Evolutionary conservation across 345 rosid genomes (phyloP).

Genomic region (Eucalyptus marginata): DNA sequence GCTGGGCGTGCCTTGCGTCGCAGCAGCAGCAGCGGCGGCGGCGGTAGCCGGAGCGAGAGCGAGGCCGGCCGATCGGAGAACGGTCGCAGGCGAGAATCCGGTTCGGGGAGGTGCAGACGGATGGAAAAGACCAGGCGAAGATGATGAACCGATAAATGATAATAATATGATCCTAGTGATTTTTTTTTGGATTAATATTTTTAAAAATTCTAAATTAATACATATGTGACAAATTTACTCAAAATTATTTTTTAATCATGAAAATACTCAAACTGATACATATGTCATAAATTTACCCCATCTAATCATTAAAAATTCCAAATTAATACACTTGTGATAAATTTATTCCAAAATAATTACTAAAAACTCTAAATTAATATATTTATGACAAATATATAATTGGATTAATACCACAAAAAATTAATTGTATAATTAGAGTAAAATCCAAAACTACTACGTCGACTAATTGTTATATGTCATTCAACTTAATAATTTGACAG

Average conservation of each 20-base stretch:
- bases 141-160: neutral
- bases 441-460: fast-evolving
- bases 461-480: fast-evolving
- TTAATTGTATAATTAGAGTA: no score
- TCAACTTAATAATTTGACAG: no score
- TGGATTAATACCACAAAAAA: no score
- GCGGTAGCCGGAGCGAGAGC: neutral
- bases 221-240: fast-evolving
- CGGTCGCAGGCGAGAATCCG: neutral
- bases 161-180: neutral
- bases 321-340: fast-evolving
- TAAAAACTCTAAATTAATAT: fast-evolving
- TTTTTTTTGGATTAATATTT: no score
- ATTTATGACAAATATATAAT: no score
- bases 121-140: neutral
- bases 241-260: no score
- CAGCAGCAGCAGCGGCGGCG: neutral
- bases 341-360: fast-evolving
- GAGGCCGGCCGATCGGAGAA: neutral
- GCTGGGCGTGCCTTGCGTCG: neutral
- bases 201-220: fast-evolving
- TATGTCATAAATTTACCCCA: fast-evolving
- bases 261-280: fast-evolving
- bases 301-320: fast-evolving
- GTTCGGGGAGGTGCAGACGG: neutral